Evolutionary conservation across 352 stramenopile species (phyloP).

Genomic region (Aphanomyces euteiches): DNA sequence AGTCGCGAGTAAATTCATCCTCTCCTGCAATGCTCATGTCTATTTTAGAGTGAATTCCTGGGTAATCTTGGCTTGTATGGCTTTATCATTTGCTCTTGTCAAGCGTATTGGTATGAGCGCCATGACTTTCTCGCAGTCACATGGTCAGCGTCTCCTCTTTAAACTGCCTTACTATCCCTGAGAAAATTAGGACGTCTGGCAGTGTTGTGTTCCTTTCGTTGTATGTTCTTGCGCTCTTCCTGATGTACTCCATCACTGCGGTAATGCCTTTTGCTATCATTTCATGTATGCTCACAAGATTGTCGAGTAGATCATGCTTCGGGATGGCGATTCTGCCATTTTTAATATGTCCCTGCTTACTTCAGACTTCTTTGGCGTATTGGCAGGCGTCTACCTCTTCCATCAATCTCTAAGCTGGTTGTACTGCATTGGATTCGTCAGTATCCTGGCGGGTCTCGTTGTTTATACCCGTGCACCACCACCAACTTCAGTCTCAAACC

Average conservation of each 20-base stretch:
- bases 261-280: constrained; percentile 57
- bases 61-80: constrained; percentile 92
- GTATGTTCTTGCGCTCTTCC: constrained; percentile 81
- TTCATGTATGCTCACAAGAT: constrained; percentile 22
- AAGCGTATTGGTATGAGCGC: constrained; percentile 83
- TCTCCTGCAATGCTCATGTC: background rate
- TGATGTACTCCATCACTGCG: constrained; percentile 89
- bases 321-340: constrained; percentile 88
- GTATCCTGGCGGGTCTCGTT: constrained; percentile 68
- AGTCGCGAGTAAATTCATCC: constrained; percentile 39
- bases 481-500: background rate
- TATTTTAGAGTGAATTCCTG: constrained; percentile 86
- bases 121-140: constrained; percentile 39
- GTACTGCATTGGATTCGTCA: constrained; percentile 85
- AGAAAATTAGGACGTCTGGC: constrained; percentile 42
- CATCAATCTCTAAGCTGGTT: constrained; percentile 62
- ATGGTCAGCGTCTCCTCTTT: constrained; percentile 36
- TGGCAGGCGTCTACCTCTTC: constrained; percentile 87
- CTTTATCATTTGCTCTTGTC: constrained; percentile 80
- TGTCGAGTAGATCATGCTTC: constrained; percentile 51
- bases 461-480: constrained; percentile 63
- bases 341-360: constrained; percentile 97
- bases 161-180: background rate
- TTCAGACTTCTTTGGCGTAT: constrained; percentile 93
- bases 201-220: constrained; percentile 57